Percentiles rank a stretch among this genome's conserved stretches.
Evolutionary conservation across 164 flowering plant genomes (phyloP).

Genomic region (Akebia trifoliata): DNA sequence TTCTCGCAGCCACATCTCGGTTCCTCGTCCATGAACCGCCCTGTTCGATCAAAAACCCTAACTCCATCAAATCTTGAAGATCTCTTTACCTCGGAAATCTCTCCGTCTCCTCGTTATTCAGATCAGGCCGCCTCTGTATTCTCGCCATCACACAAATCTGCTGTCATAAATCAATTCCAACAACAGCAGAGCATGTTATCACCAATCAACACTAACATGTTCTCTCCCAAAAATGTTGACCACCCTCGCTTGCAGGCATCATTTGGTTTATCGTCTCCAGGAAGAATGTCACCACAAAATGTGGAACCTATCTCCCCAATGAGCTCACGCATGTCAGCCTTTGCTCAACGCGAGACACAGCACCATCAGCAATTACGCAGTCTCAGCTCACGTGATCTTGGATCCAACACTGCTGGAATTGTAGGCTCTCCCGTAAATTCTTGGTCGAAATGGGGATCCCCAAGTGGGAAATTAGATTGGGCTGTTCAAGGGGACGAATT

Average conservation of each 20-base stretch:
- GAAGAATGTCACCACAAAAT: conserved; percentile 80
- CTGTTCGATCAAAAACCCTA: conserved; percentile 49
- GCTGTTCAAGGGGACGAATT: conserved; percentile 53
- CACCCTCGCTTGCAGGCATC: conserved; percentile 67
- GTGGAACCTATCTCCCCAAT: conserved; percentile 80
- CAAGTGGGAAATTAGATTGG: conserved; percentile 72
- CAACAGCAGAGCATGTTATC: conserved; percentile 80
- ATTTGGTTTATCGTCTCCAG: conserved; percentile 52
- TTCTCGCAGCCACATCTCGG: too few species aligned
- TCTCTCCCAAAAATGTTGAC: conserved; percentile 66
- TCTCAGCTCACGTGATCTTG: conserved; percentile 74
- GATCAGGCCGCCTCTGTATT: too few species aligned
- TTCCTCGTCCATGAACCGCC: conserved; percentile 42
- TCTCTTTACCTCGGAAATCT: conserved; percentile 57
- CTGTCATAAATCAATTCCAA: conserved; percentile 69
- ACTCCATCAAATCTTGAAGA: conserved; percentile 84
- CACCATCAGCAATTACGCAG: conserved; percentile 82
- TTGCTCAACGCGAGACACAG: conserved; percentile 68
- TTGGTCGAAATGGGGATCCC: conserved; percentile 74
- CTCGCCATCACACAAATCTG: conserved; percentile 83
- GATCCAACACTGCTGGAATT: conserved; percentile 33
- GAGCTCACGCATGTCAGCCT: conserved; percentile 50
- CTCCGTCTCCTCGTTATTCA: too few species aligned
- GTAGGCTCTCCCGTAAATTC: conserved; percentile 54
- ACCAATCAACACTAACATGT: conserved; percentile 62